Evolutionary conservation across 2,329 filamentous ascomycete species (phyloP), one percentile per base, ranked within the genome.

Genomic region (Davidsoniella australis): DNA sequence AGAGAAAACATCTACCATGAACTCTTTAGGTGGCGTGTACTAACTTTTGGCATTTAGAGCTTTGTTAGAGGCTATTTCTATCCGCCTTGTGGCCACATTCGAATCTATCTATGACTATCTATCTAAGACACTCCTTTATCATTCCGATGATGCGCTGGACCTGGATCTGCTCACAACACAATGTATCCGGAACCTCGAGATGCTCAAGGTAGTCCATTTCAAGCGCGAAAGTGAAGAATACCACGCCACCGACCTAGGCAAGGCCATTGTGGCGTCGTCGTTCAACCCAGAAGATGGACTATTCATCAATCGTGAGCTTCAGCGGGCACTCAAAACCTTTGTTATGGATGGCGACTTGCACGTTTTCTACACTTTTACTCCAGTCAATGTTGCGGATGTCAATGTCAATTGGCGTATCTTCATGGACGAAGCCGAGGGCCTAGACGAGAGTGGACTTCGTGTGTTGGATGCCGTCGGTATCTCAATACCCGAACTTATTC

Each of bases 281-380:
- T 72, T 88, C 36, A 75, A 82, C 46, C 83, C 82, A 0, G 80
- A 85, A 52, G 82, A 87, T 56, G 83, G 83, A 0, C 63, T 84
- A 1, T 87, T 86, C 56, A 71, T 87, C 16, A 68, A 86, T 56
- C 68, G 75, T 42, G 83, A 88, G 60, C 67, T 87, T 44, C 70
- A 70, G 51, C 72, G 72, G 55, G 80, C 82, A 0, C 67, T 87
- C 2, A 68, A 73, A 53, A 80, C 79, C 1, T 87, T 88, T 57
- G 83, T 86, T 10, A 79, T 88, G 74, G 82, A 87, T 58, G 79
- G 81, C 3, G 83, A 88, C 54, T 80, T 88, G 77, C 83, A 87
- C 57, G 72, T 85, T 10, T 71, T 86, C 43, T 88, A 87, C 59
- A 78, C 76, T 37, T 86, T 87, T 55, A 86, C 83, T 0, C 83